Percentiles rank a stretch among this genome's conserved stretches.
Evolutionary conservation across 225 moss, liverwort and hornwort genomes (phyloP).

Genomic region (Asterella californica): DNA sequence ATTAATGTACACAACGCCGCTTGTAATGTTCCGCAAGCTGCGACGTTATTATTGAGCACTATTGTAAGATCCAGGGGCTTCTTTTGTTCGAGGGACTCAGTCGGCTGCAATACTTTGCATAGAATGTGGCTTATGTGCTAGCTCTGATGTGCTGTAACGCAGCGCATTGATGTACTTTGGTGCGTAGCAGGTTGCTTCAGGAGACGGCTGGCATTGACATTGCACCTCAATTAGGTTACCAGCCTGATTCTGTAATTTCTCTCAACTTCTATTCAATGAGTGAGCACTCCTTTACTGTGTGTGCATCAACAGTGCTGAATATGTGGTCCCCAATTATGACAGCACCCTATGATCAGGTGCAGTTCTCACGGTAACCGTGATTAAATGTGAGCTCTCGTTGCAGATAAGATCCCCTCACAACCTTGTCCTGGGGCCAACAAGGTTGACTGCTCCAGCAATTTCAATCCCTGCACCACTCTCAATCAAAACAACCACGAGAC

Average conservation of each 20-base stretch:
- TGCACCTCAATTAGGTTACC: constrained; percentile 41
- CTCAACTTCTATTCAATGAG: constrained; percentile 19
- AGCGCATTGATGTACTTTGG: constrained; percentile 7
- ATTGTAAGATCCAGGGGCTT: too few species aligned
- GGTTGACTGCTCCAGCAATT: constrained; percentile 36
- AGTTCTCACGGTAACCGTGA: not conserved
- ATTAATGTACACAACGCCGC: not conserved
- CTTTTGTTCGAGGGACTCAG: not conserved
- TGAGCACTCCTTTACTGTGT: not conserved
- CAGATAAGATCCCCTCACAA: constrained; percentile 41
- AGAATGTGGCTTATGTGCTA: constrained; percentile 3
- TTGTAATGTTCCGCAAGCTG: not conserved
- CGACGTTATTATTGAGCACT: not conserved
- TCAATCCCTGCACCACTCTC: constrained; percentile 33
- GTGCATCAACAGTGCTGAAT: not conserved
- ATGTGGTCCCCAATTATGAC: not conserved
- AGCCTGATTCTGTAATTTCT: constrained; percentile 42
- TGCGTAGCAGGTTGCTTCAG: constrained; percentile 41
- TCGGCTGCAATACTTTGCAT: not conserved
- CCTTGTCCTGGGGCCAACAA: constrained; percentile 35
- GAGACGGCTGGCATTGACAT: constrained; percentile 45
- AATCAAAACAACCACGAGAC: constrained; percentile 47
- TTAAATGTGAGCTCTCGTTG: not conserved
- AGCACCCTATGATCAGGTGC: not conserved
- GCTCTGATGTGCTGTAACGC: constrained; percentile 9